Evolutionary conservation across 805 yeast species (phyloP), one percentile per base, ranked within the genome.

Genomic region (Danielozyma ontarioensis): DNA sequence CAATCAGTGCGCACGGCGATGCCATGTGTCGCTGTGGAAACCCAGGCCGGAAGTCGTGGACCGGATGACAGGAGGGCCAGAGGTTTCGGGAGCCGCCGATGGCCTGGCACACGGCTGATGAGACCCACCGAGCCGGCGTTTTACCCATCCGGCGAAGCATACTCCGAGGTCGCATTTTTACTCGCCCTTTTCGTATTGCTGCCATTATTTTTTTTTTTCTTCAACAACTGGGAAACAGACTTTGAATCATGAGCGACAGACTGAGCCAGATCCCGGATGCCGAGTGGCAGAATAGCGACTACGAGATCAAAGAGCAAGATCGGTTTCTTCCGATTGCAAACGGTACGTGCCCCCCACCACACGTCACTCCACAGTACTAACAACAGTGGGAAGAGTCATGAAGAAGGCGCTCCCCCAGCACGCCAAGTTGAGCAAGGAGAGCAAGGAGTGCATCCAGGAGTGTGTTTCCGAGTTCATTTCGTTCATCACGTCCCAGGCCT

Each of bases 401-500:
- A 83, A 83, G 49, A 68, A 61, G 35, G 81, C 90, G 2, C 60
- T 83, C 19, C 90, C 93, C 3, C 60, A 69, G 10, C 77, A 80
- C 24, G 90, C 89, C 8, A 83, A 83, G 48, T 78, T 83, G 1
- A 78, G 87, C 15, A 83, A 82, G 48, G 93, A 83, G 47, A 83
- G 89, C 27, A 81, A 82, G 48, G 89, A 80, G 45, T 76, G 85
- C 44, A 77, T 80, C 59, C 86, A 80, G 54, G 85, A 80, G 48
- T 79, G 83, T 48, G 85, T 78, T 4, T 63, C 74, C 31, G 83
- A 79, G 53, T 79, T 78, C 53, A 80, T 79, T 22, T 74, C 82
- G 7, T 79, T 79, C 54, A 73, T 79, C 34, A 80, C 85, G 3
- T 72, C 80, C 22, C 84, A 79, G 55, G 74, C 74, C 13, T 71